phyloP scores from a whole-genome alignment of 208 protist genomes.

The Perkinsela sp. region DNA sequence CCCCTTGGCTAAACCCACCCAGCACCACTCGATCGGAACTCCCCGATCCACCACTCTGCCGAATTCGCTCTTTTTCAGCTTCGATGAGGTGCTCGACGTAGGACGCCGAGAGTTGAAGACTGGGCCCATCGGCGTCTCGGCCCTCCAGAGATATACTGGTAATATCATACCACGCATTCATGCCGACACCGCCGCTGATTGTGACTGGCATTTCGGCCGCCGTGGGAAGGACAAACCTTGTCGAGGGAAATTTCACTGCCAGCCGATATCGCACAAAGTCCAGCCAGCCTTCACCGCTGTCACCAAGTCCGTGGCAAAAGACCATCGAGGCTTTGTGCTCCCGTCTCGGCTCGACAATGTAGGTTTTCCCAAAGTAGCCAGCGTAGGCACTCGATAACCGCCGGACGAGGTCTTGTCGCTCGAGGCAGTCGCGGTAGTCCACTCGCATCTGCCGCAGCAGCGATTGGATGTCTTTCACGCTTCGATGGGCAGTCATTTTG shows the following conservation, averaged over 20 bases:
- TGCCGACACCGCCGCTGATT: constrained; percentile 9
- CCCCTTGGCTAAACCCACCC: background rate
- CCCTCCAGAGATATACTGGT: constrained; percentile 3
- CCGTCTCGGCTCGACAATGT: background rate
- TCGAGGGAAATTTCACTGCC: constrained; percentile 3
- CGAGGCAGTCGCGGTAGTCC: background rate
- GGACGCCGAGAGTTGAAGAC: background rate
- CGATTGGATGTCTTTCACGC: background rate
- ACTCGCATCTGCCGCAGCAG: background rate
- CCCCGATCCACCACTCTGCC: background rate
- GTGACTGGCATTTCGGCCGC: constrained; percentile 10
- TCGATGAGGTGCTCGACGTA: background rate
- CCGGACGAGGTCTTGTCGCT: background rate
- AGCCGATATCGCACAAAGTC: background rate
- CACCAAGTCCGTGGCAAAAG: constrained; percentile 15
- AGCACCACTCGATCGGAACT: background rate
- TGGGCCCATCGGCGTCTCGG: background rate
- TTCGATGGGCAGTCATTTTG: background rate
- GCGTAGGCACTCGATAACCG: background rate
- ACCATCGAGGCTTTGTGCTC: constrained; percentile 11
- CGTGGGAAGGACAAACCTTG: constrained; percentile 15
- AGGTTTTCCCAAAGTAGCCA: background rate
- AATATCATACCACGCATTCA: constrained; percentile 24
- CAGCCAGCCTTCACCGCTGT: constrained; percentile 11
- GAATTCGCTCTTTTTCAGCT: background rate